These are phyloP conservation scores for Heracleum sosnowskyi DNA, from an alignment of 129 eudicot genomes.

Conservation along the genomic window DNA sequence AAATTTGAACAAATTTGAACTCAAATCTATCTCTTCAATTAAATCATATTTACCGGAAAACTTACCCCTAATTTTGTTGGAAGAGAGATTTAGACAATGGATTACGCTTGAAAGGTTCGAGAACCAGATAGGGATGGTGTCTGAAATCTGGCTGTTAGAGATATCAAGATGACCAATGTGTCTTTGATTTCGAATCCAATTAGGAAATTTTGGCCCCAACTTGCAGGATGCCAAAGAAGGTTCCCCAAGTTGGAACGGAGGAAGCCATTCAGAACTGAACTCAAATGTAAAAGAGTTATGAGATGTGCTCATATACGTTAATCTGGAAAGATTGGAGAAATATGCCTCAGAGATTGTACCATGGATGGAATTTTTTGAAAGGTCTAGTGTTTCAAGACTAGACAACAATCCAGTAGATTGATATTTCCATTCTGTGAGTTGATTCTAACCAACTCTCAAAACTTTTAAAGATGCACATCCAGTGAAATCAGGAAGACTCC, in stretches of 20 bases:
- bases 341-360: background rate
- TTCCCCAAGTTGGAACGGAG: background rate
- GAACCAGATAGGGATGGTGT: no score
- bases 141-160: no score
- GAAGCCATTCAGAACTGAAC: constrained; percentile 13
- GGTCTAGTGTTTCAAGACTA: background rate
- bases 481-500: background rate
- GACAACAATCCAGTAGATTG: background rate
- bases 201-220: constrained; percentile 30
- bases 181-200: constrained; percentile 25
- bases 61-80: no score
- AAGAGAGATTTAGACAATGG: no score
- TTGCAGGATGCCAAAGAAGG: constrained; percentile 16
- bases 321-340: constrained; percentile 6
- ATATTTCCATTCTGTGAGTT: background rate
- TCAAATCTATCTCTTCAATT: no score
- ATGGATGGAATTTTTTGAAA: constrained; percentile 7
- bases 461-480: background rate
- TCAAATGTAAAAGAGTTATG: constrained; percentile 1
- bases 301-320: constrained; percentile 2
- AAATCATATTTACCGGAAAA: background rate
- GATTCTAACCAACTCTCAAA: background rate
- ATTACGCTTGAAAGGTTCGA: no score
- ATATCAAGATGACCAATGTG: constrained; percentile 9
- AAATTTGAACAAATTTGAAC: no score